Conservation (phyloP, 352 stramenopile species). For the Phytopythium helicoides region DNA sequence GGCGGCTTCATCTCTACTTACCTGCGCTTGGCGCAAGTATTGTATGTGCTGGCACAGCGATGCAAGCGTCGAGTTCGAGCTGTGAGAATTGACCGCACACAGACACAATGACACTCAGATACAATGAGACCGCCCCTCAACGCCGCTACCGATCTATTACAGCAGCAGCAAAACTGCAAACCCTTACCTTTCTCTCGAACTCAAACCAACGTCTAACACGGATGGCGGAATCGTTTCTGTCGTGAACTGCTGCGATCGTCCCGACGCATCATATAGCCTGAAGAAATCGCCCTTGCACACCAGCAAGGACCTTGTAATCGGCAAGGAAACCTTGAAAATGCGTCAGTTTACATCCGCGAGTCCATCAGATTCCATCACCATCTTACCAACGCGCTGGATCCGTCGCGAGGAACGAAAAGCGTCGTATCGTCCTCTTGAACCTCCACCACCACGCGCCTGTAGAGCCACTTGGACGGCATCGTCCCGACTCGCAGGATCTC, state of each 20-base stretch:
- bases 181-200: neutral
- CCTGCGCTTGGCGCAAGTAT: conserved; percentile 29
- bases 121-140: no score
- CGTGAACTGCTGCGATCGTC: conserved; percentile 50
- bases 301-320: conserved; percentile 13
- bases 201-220: conserved; percentile 8
- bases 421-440: conserved; percentile 22
- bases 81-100: no score
- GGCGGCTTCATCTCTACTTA: no score
- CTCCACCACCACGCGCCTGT: conserved; percentile 38
- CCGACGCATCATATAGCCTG: conserved; percentile 31
- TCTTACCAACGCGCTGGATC: no score
- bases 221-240: conserved; percentile 52
- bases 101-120: no score
- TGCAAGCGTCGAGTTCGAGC: conserved; percentile 9
- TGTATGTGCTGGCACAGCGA: conserved; percentile 32
- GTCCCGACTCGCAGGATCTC: conserved; percentile 44
- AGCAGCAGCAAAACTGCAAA: neutral
- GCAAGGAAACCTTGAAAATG: conserved; percentile 12
- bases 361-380: no score
- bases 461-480: conserved; percentile 35
- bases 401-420: conserved; percentile 25
- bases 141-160: no score
- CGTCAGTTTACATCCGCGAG: neutral
- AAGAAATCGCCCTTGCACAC: conserved; percentile 41